Percentiles rank a stretch among this genome's conserved stretches.
phyloP scores from a whole-genome alignment of 495 filamentous ascomycete genomes.

The Penicillium manginii region DNA sequence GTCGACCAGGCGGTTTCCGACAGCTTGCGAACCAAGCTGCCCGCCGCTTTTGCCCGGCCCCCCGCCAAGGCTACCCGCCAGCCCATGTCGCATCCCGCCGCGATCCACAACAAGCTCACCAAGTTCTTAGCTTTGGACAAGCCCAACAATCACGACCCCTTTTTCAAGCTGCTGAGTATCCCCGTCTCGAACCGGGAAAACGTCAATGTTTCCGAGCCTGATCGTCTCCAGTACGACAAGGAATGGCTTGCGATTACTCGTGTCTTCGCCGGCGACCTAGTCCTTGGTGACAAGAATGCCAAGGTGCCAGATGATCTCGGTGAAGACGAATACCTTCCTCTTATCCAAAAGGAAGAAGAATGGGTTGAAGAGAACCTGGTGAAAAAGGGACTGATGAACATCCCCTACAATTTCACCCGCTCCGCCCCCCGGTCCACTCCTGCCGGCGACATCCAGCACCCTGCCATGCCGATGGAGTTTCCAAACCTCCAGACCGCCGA shows the following conservation, averaged over 20 bases:
- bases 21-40: slow-evolving; percentile 66
- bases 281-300: slow-evolving; percentile 58
- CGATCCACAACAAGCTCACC: slow-evolving; percentile 74
- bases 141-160: slow-evolving; percentile 68
- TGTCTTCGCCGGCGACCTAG: slow-evolving; percentile 66
- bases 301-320: slow-evolving; percentile 57
- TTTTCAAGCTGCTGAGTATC: slow-evolving; percentile 75
- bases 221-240: slow-evolving; percentile 75
- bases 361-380: slow-evolving; percentile 83
- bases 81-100: slow-evolving; percentile 40
- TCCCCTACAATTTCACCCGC: slow-evolving; percentile 76
- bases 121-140: slow-evolving; percentile 92
- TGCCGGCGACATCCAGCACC: slow-evolving; percentile 35
- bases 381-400: slow-evolving; percentile 53
- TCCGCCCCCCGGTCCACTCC: slow-evolving; percentile 73
- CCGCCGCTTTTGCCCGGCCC: slow-evolving; percentile 60
- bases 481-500: slow-evolving; percentile 76
- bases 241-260: slow-evolving; percentile 96
- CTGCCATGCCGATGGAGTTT: slow-evolving; percentile 69
- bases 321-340: slow-evolving; percentile 61
- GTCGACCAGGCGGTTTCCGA: slow-evolving; percentile 48
- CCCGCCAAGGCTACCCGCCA: slow-evolving; percentile 32
- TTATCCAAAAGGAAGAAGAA: slow-evolving; percentile 63
- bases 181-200: slow-evolving; percentile 39
- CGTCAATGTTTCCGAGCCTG: slow-evolving; percentile 28